A percentile compares a stretch with the other conserved stretches of the same genome.
phyloP scores from a whole-genome alignment of 371 early-diverging fungal genomes.

The Mucor sp. region DNA sequence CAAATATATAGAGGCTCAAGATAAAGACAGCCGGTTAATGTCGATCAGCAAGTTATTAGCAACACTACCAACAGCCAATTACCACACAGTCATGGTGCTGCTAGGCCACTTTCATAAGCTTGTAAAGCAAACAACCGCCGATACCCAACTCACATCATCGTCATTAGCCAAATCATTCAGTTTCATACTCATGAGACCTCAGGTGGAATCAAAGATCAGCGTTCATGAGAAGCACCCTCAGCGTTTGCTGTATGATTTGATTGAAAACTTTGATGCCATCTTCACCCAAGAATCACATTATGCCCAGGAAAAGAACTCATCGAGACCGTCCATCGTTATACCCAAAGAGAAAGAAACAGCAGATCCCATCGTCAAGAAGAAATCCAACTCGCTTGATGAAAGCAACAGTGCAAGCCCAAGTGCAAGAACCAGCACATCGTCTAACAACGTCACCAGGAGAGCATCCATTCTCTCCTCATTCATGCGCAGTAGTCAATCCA shows the following conservation, averaged over 20 bases:
- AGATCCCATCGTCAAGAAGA: background rate
- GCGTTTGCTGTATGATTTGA: constrained; percentile 57
- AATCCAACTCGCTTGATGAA: constrained; percentile 16
- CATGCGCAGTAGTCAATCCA: constrained; percentile 26
- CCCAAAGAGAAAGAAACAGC: constrained; percentile 1
- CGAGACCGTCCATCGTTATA: constrained; percentile 26
- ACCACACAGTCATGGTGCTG: constrained; percentile 52
- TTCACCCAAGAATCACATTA: constrained; percentile 32
- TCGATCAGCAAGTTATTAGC: constrained; percentile 58
- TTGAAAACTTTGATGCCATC: constrained; percentile 33
- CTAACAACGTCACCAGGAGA: background rate
- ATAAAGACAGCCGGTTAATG: constrained; percentile 38
- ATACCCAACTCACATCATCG: constrained; percentile 1
- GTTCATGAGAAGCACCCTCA: constrained; percentile 62
- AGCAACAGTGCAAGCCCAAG: background rate
- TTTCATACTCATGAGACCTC: constrained; percentile 62
- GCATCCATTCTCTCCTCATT: constrained; percentile 28
- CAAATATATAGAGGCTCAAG: constrained; percentile 30
- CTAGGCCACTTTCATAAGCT: constrained; percentile 53
- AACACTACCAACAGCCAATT: constrained; percentile 54
- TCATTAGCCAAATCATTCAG: constrained; percentile 46
- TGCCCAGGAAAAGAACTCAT: constrained; percentile 31
- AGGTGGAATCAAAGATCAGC: constrained; percentile 51
- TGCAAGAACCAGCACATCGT: background rate
- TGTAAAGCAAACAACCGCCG: background rate